A percentile compares a stretch with the other conserved stretches of the same genome.
Evolutionary conservation across 2,329 filamentous ascomycete species (phyloP).

Genomic region (Acrocalymma vagum): DNA sequence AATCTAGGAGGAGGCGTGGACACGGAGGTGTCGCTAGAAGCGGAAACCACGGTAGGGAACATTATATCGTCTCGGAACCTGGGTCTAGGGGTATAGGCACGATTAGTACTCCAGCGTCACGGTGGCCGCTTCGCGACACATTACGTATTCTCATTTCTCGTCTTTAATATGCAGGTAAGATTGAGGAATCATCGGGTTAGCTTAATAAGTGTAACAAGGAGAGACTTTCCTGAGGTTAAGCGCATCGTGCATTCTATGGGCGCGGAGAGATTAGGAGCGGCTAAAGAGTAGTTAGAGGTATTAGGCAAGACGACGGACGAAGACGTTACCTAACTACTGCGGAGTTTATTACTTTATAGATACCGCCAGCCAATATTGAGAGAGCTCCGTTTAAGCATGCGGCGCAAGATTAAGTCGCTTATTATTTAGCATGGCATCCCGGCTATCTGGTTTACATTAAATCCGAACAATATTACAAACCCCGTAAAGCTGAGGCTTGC

Average conservation of each 20-base stretch:
- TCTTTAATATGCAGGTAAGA: slow-evolving; percentile 8
- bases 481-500: slow-evolving; percentile 8
- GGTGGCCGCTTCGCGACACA: slow-evolving; percentile 4
- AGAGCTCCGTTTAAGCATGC: slow-evolving; percentile 5
- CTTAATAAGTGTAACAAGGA: slow-evolving; percentile 8
- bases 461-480: slow-evolving; percentile 10
- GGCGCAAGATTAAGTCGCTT: slow-evolving; percentile 6
- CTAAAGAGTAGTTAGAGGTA: slow-evolving; percentile 1
- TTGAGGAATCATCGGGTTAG: slow-evolving; percentile 7
- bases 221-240: slow-evolving; percentile 3
- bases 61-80: slow-evolving; percentile 4
- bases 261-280: slow-evolving; percentile 2
- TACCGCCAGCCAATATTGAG: slow-evolving; percentile 7
- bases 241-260: slow-evolving; percentile 5
- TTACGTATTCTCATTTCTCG: slow-evolving; percentile 6
- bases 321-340: slow-evolving; percentile 3
- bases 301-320: slow-evolving; percentile 8
- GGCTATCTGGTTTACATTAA: slow-evolving; percentile 7
- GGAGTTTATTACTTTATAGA: slow-evolving; percentile 8
- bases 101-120: slow-evolving; percentile 5
- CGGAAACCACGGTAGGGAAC: not conserved
- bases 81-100: slow-evolving; percentile 4
- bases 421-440: slow-evolving; percentile 4
- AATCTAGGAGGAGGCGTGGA: not conserved
- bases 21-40: not conserved